A percentile compares a stretch with the other conserved stretches of the same genome.
Evolutionary conservation across 768 basidiomycete species (phyloP).

Genomic region (Cyclocybe aegerita): DNA sequence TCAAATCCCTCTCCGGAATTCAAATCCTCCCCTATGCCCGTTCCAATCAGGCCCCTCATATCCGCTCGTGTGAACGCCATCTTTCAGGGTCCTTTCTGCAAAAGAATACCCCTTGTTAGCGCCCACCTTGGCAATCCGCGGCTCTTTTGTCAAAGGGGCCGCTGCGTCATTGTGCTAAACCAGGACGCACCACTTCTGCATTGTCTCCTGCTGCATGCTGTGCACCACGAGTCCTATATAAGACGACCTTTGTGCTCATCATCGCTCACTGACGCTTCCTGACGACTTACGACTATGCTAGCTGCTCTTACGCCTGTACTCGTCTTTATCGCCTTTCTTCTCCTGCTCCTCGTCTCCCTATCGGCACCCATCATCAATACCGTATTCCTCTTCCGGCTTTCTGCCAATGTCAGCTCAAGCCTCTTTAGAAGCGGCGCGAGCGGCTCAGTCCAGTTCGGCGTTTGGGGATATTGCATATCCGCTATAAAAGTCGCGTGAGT

Average conservation of each 20-base stretch:
- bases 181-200: constrained; percentile 10
- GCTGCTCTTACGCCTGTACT: constrained; percentile 38
- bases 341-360: constrained; percentile 61
- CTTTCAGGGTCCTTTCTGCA: constrained; percentile 3
- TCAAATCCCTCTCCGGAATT: not conserved
- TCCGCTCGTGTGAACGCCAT: not conserved
- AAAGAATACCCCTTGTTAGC: constrained; percentile 10
- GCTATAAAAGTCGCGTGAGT: constrained; percentile 43
- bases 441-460: constrained; percentile 49
- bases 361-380: constrained; percentile 58
- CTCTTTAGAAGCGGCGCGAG: constrained; percentile 33
- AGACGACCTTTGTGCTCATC: not conserved
- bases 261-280: not conserved
- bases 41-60: not conserved
- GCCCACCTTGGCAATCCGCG: constrained; percentile 14
- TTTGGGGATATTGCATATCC: constrained; percentile 65
- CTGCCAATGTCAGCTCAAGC: constrained; percentile 30
- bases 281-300: constrained; percentile 19
- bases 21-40: not conserved
- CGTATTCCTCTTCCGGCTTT: constrained; percentile 56
- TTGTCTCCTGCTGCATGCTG: not conserved
- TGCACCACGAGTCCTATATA: constrained; percentile 1
- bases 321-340: constrained; percentile 52
- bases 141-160: not conserved
- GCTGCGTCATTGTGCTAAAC: constrained; percentile 19